Base-by-base conservation (phyloP, 2,329 filamentous ascomycete genomes). In the Calonectria crousiana region DNA sequence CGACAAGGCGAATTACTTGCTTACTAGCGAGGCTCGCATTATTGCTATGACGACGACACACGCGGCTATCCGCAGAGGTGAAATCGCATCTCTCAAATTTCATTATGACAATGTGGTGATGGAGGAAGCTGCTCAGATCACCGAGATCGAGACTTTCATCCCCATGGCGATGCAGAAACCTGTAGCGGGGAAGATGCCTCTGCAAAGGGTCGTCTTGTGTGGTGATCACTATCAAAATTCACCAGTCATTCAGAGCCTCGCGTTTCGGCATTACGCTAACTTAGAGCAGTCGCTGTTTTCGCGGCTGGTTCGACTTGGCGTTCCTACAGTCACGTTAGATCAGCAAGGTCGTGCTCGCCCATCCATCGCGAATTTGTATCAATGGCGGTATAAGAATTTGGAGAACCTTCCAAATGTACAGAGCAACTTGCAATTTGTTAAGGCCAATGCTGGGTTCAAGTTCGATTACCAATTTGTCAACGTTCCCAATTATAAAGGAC, bases 31-130 rank as follows among this genome's bases (percentile, higher is more conserved):
- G 85, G 97, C 97, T n/a, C 93, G 97, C 44, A 97, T 99, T 76
- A 93, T 99, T 77, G 97, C 97, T 72, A 99, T 99, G 97, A 99
- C 97, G 23, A 97, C 96, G 5, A 99, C 97, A 0, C 97, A 99
- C 84, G 97, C 97, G 6, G 97, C 97, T 1, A 99, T 99, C 90
- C 92, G 95, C 75, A 90, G 96, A 76, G 92, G 95, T 76, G 96
- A 98, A 81, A 98, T 99, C 79, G 94, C 95, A 0, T 90, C 91
- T 20, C 90, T 98, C n/a, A 96, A 96, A 20, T 99, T 99, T 85
- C 95, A 95, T 79, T 99, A 99, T 81, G 96, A 98, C 87, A 99
- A 98, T 77, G 94, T 99, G 16, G 90, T 99, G 68, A 98, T 99
- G 94, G 97, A 99, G 87, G 97, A 99, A 88, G 96, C 97, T 6